Conservation (phyloP, 306 rosid genomes). For the Dryas octopetala region DNA sequence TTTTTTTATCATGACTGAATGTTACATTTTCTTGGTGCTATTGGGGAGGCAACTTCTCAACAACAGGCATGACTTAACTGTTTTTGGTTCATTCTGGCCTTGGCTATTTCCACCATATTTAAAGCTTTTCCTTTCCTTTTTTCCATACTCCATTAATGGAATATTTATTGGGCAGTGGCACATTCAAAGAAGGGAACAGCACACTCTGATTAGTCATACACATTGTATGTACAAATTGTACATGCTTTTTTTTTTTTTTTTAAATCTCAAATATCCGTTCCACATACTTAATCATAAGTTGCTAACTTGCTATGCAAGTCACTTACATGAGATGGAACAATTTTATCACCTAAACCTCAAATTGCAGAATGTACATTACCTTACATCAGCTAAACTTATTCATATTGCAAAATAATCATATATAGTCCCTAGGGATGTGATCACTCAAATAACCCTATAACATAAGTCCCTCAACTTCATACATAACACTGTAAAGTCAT, state of each 20-base stretch:
- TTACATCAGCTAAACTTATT: not conserved
- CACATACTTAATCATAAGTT: no score
- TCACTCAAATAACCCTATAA: not conserved
- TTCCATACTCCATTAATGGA: no score
- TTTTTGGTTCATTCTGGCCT: not conserved
- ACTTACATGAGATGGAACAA: not conserved
- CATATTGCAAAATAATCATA: no score
- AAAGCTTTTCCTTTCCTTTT: not conserved
- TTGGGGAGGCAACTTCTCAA: conserved; percentile 1
- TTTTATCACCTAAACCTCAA: not conserved
- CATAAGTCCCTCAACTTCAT: not conserved
- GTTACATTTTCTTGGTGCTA: not conserved
- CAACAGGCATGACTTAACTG: not conserved
- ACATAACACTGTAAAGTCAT: not conserved
- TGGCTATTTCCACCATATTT: not conserved
- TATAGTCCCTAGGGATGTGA: not conserved
- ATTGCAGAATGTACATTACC: not conserved
- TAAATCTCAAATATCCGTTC: no score
- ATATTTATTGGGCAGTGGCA: not conserved
- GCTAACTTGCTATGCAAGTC: no score
- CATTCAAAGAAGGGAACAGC: not conserved
- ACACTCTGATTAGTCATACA: no score
- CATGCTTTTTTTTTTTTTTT: no score
- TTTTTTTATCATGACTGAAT: not conserved
- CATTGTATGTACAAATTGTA: no score